phyloP scores from a whole-genome alignment of 2,329 filamentous ascomycete genomes.

The Apiospora kogelbergensis region DNA sequence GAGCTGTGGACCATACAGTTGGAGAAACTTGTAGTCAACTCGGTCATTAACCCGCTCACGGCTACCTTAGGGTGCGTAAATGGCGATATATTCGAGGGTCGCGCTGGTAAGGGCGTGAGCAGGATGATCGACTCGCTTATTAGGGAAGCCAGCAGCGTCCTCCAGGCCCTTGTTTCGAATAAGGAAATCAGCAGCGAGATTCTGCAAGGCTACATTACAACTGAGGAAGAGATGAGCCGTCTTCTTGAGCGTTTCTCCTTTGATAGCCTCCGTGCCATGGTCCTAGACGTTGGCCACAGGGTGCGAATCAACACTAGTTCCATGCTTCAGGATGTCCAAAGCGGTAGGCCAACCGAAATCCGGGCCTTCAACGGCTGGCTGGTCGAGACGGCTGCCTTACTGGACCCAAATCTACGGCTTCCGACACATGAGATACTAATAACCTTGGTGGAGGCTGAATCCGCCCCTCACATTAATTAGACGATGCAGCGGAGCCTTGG shows the following conservation, averaged over 20 bases:
- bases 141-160: conserved; percentile 71
- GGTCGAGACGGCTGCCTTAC: conserved; percentile 43
- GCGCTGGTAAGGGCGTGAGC: conserved; percentile 45
- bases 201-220: conserved; percentile 23
- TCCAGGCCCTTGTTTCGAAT: conserved; percentile 66
- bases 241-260: conserved; percentile 44
- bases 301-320: conserved; percentile 58
- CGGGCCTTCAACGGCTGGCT: conserved; percentile 62
- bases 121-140: conserved; percentile 68
- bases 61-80: conserved; percentile 76
- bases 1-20: conserved; percentile 66
- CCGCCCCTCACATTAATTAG: conserved; percentile 22
- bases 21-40: conserved; percentile 82
- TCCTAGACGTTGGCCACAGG: conserved; percentile 47
- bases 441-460: conserved; percentile 40
- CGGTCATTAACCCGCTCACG: conserved; percentile 82
- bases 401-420: conserved; percentile 28
- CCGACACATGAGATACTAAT: conserved; percentile 42
- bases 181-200: conserved; percentile 41
- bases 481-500: conserved; percentile 15
- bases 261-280: conserved; percentile 40
- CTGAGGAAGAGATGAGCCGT: conserved; percentile 12
- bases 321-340: conserved; percentile 60
- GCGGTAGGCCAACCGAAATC: conserved; percentile 55
- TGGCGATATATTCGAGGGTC: conserved; percentile 61